Evolutionary conservation across 2,329 filamentous ascomycete species (phyloP), one percentile per base, ranked within the genome.

Genomic region (Penicillium sp.): DNA sequence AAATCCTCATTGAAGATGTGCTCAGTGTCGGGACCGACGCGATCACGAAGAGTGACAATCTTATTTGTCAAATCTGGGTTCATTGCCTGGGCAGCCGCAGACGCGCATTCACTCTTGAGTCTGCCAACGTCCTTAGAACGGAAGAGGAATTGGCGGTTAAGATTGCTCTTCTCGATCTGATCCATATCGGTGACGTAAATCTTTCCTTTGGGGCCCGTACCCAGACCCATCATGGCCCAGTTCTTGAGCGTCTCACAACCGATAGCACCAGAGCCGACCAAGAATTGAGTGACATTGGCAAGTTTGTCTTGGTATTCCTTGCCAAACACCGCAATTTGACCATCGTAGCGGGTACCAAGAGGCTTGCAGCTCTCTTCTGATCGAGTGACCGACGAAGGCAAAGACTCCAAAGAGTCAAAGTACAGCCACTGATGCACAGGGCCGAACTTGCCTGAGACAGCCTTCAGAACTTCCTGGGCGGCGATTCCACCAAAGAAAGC

Each of bases 191-290:
- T 97, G 43, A 98, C 87, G 51, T 76, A 88, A 63, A 98, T 94
- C 69, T 86, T 85, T 62, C 93, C 93, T 43, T 89, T 80, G 3
- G 88, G 87, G 4, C 93, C 93, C 40, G 87, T 87, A 39, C 85
- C 91, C 28, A 98, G 77, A 58, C 93, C 93, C 68, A 97, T 95
- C 90, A 98, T 94, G 32, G 94, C 91, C 90, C 93, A 98, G 71
- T 97, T 97, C 81, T 98, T 98, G 59, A 98, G 75, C 86, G 97
- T 98, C 67, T 98, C 93, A 65, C 93, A 98, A 40, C 93, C 93
- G 68, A 98, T 98, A 56, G 94, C 93, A 62, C 93, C 93, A 41
- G 93, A 88, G 59, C 93, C 93, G 51, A 98, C 93, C 48, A 98
- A 77, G 75, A 98, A 98, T 62, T 97, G 83, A 64, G 84, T 93